phyloP scores from a whole-genome alignment of 2,329 filamentous ascomycete species.

The Aspergillus costaricaensis region DNA sequence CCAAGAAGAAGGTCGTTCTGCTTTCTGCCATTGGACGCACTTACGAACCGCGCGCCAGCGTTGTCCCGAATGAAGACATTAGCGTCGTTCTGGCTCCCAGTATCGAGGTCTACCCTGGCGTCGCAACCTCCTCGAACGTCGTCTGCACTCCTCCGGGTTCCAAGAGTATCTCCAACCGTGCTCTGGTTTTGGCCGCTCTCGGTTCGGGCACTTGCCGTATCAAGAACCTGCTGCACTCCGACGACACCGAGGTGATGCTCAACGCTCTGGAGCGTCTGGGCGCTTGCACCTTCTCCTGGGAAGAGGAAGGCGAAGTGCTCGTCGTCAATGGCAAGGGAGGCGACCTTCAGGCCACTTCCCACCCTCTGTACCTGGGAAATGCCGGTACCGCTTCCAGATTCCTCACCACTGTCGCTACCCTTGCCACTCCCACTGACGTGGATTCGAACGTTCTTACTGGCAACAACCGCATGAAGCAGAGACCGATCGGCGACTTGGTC shows the following conservation, averaged over 20 bases:
- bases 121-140: slow-evolving; percentile 66
- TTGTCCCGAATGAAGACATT: slow-evolving; percentile 84
- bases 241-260: slow-evolving; percentile 96
- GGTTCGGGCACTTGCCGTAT: slow-evolving; percentile 83
- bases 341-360: slow-evolving; percentile 70
- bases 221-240: slow-evolving; percentile 90
- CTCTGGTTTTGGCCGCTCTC: slow-evolving; percentile 88
- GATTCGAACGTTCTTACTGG: slow-evolving; percentile 81
- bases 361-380: slow-evolving; percentile 89
- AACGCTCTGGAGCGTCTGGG: slow-evolving; percentile 83
- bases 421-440: slow-evolving; percentile 67
- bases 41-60: slow-evolving; percentile 81
- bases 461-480: slow-evolving; percentile 93
- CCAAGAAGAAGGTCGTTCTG: slow-evolving; percentile 93
- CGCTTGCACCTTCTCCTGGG: slow-evolving; percentile 88
- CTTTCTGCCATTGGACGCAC: slow-evolving; percentile 87
- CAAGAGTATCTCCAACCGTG: slow-evolving; percentile 96
- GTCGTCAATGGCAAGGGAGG: slow-evolving; percentile 92
- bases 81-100: slow-evolving; percentile 79
- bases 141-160: slow-evolving; percentile 89
- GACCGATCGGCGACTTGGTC: slow-evolving; percentile 90
- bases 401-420: slow-evolving; percentile 83
- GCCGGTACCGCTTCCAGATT: slow-evolving; percentile 95
- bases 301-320: slow-evolving; percentile 88
- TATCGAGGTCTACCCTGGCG: slow-evolving; percentile 70